These are phyloP conservation scores for Letharia columbiana DNA, from an alignment of 495 filamentous ascomycete genomes.

Conservation along the genomic window DNA sequence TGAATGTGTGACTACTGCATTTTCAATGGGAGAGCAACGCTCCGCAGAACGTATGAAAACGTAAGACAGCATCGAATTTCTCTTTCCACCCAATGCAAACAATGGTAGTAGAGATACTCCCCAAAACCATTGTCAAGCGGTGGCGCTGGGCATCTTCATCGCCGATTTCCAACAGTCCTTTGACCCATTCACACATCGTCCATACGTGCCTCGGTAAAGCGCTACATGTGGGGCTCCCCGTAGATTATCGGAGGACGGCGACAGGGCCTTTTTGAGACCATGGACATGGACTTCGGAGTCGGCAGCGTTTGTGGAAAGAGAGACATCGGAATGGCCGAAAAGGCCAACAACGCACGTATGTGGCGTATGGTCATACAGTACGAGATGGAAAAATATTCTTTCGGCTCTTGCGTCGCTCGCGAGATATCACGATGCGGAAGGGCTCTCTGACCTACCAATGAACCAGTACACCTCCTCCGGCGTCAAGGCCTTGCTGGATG, in stretches of 20 bases:
- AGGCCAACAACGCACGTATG: background rate
- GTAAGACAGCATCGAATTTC: background rate
- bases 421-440: background rate
- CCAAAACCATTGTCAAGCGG: background rate
- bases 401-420: background rate
- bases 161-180: background rate
- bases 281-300: background rate
- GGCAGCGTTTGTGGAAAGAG: background rate
- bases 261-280: background rate
- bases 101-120: background rate
- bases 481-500: constrained; percentile 66
- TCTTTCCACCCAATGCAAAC: background rate
- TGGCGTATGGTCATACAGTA: background rate
- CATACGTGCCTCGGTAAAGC: constrained; percentile 1
- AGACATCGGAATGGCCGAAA: constrained; percentile 10
- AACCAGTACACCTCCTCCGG: constrained; percentile 57
- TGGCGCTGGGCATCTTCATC: background rate
- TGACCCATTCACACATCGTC: background rate
- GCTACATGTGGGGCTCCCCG: background rate
- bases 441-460: constrained; percentile 53
- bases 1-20: background rate
- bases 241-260: background rate
- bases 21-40: background rate
- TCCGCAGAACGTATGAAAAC: background rate
- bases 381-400: background rate